Percentiles rank a stretch among this genome's conserved stretches.
Conservation (phyloP, 805 yeast species). For the Kluyveromyces siamensis region DNA sequence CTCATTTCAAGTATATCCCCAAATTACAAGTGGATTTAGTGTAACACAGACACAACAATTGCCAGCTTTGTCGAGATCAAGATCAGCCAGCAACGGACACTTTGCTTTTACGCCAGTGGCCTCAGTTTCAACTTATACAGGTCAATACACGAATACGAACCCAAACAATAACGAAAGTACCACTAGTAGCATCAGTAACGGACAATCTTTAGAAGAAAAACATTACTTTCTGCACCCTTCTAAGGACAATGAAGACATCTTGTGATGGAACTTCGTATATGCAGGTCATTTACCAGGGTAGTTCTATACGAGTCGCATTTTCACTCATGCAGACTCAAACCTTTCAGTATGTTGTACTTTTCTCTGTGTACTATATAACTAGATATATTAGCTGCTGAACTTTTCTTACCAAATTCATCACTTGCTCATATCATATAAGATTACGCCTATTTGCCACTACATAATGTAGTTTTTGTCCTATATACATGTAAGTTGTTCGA, state of each 20-base stretch:
- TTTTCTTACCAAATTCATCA: too few relatives aligned
- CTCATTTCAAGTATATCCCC: slow-evolving; percentile 12
- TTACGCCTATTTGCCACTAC: background rate
- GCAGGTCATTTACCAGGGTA: background rate
- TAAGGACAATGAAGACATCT: background rate
- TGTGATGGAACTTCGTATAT: background rate
- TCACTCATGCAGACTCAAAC: background rate
- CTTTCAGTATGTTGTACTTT: too few relatives aligned
- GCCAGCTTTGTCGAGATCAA: slow-evolving; percentile 10
- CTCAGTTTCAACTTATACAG: background rate
- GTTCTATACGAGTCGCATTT: background rate
- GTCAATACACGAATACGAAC: background rate
- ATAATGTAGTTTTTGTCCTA: background rate
- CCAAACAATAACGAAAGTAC: background rate
- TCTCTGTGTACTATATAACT: too few relatives aligned
- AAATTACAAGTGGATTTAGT: slow-evolving; percentile 2
- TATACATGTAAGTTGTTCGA: slow-evolving; percentile 1
- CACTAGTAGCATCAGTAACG: background rate
- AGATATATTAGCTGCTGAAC: too few relatives aligned
- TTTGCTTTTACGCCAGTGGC: slow-evolving; percentile 13
- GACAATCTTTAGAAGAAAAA: background rate
- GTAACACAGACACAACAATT: slow-evolving; percentile 5
- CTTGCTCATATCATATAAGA: too few relatives aligned
- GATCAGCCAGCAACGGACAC: slow-evolving; percentile 14
- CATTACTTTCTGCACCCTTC: background rate